Evolutionary conservation across 1,139 yeast genomes (phyloP), one percentile per base, ranked within the genome.

Genomic region (Kodamaea alishanica): DNA sequence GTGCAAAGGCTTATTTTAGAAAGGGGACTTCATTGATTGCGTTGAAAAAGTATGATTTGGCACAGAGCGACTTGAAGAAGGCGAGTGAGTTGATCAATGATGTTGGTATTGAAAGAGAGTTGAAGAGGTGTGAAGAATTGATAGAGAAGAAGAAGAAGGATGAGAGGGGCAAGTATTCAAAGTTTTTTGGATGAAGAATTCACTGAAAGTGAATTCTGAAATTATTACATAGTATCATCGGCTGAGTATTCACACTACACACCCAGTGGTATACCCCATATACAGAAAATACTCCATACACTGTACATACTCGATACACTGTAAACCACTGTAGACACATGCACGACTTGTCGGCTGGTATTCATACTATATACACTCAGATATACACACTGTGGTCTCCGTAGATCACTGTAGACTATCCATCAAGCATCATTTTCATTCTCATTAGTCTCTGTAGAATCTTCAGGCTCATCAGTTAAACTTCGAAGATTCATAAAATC

Each of bases 1-100:
- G 58, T 45, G 83, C 87, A 1, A 84, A 84, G 56, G 81, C 81
- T 0, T 65, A 69, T 42, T 84, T 71, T 54, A 70, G 94, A 58
- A 68, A 71, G 43, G 90, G 86, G 0, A 62, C 68, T 36, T 73
- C 84, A 1, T 61, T 67, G 28, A 44, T 60, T 1, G 67, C 65
- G 5, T 51, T 70, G 43, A 74, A 67, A 24, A 72, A 75, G 47
- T 68, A 63, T 38, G 71, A 73, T n/a, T 67, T 63, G 12, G 84
- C 89, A 0, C 47, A 75, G 0, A 55, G 53, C 9, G 75, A 73
- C 32, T 67, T 80, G 35, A 52, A 61, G 32, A 45, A 51, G 10
- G 86, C 89, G 6, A 48, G 52, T 8, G 55, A 60, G 3, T 48
- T 71, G 26, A 68, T 70, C 32, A 55, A 61, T 1, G 92, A 84